Evolutionary conservation across 1,284 basidiomycete species (phyloP).

Genomic region (Pascua guehoae): DNA sequence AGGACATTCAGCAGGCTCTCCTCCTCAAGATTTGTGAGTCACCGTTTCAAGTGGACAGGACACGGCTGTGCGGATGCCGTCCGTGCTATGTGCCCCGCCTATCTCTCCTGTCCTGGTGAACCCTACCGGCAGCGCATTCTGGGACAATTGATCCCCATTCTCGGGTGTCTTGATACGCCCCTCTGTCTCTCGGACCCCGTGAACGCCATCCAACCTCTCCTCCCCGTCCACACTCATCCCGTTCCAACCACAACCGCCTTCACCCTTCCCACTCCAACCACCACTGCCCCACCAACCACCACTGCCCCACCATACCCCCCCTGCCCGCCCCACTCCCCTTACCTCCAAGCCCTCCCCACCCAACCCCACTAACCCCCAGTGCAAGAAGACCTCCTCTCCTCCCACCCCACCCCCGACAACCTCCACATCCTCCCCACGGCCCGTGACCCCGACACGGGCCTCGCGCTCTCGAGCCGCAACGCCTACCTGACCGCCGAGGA

Average conservation of each 20-base stretch:
- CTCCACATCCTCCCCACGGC: conserved; percentile 80
- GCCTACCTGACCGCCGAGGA: conserved; percentile 71
- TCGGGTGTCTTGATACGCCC: no score
- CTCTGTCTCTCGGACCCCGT: neutral
- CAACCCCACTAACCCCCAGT: conserved; percentile 45
- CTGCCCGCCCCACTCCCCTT: neutral
- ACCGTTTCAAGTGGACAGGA: no score
- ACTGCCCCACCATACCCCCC: no score
- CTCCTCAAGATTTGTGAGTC: conserved; percentile 66
- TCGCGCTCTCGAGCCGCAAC: conserved; percentile 91
- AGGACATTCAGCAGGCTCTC: conserved; percentile 95
- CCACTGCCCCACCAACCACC: no score
- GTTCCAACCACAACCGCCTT: no score
- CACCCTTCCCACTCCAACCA: no score
- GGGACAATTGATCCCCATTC: neutral
- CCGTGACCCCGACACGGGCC: conserved; percentile 58
- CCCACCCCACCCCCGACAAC: conserved; percentile 66
- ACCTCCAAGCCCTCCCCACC: neutral
- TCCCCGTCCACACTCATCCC: no score
- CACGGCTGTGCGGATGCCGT: neutral
- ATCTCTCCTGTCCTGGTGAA: neutral
- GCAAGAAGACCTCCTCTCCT: conserved; percentile 72
- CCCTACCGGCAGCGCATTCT: neutral
- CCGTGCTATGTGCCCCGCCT: no score
- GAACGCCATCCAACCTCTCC: no score